Evolutionary conservation across 1,139 yeast genomes (phyloP), one percentile per base, ranked within the genome.

Genomic region (Ashbya aceris): DNA sequence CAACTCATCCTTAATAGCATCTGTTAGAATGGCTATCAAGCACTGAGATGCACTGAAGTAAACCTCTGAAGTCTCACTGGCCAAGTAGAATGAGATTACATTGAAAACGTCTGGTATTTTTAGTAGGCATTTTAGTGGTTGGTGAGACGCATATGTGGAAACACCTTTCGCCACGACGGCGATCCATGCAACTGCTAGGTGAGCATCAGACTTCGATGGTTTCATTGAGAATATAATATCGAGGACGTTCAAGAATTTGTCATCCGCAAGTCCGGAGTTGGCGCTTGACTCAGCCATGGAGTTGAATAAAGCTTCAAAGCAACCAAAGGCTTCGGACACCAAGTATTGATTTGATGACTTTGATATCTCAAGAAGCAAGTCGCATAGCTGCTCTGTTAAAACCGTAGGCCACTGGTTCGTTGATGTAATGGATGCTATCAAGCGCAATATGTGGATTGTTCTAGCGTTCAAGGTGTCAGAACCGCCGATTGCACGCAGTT

Each of bases 81-180:
- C 65, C 54, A 89, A 73, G 58, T 79, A 87, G 35, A 66, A 68
- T 4, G 77, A 64, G 33, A 87, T 74, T 5, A 73, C 65, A 17
- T 73, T 72, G 49, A 86, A 71, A 23, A 83, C 66, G 13, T 65
- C 65, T 2, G 83, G 80, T 13, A 84, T 61, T 50, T 74, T 76
- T 17, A 64, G 55, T 37, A 87, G 58, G 45, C 86, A 79, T 30
- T 68, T 65, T 27, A 69, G 58, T 2, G 87, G 77, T 48, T 81
- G 76, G 47, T 82, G 68, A 12, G 64, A 61, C 11, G 89, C 69
- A 57, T 78, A 85, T 6, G 89, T 73, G 41, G 78, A 77, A 49
- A 83, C 70, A 38, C 93, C 95, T 56, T 86, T 87, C 7, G 96
- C 94, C 33, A 91, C 75, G 23, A 87, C 95, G 1, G 96, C 95